Conservation (phyloP, 1,284 basidiomycete species). For the Sutorius eximius region DNA sequence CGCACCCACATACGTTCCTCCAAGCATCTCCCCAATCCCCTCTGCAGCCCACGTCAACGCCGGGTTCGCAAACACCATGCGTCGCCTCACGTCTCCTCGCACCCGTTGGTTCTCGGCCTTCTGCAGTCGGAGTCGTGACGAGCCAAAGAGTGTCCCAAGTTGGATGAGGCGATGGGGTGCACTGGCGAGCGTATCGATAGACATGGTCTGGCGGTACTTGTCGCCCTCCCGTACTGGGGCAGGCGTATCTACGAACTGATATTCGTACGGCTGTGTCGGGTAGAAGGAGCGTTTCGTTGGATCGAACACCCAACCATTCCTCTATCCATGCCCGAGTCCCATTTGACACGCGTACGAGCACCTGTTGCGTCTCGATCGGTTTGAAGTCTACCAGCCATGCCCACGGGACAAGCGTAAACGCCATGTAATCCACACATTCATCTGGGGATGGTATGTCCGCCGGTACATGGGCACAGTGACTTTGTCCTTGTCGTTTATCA, state of each 20-base stretch:
- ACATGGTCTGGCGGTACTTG: slow-evolving; percentile 46
- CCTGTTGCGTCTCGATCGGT: slow-evolving; percentile 32
- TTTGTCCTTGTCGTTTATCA: slow-evolving; percentile 48
- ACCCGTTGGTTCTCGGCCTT: slow-evolving; percentile 38
- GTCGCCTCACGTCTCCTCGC: slow-evolving; percentile 47
- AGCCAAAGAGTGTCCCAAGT: slow-evolving; percentile 69
- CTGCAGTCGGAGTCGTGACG: slow-evolving; percentile 58
- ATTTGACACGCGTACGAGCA: slow-evolving; percentile 47
- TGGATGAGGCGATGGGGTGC: slow-evolving; percentile 49
- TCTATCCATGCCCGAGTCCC: slow-evolving; percentile 50
- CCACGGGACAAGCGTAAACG: slow-evolving; percentile 67
- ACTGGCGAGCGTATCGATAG: slow-evolving; percentile 16
- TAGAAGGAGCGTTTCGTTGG: slow-evolving; percentile 47
- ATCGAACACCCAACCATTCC: slow-evolving; percentile 40
- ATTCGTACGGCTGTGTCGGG: slow-evolving; percentile 62
- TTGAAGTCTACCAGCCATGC: slow-evolving; percentile 60
- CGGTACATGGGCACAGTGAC: slow-evolving; percentile 47
- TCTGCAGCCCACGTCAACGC: slow-evolving; percentile 43
- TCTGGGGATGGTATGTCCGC: slow-evolving; percentile 37
- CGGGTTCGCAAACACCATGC: slow-evolving; percentile 55
- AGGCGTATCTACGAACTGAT: slow-evolving; percentile 59
- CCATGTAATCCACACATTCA: slow-evolving; percentile 60
- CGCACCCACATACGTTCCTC: slow-evolving; percentile 56
- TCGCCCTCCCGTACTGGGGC: slow-evolving; percentile 24
- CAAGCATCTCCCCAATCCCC: slow-evolving; percentile 45